A percentile compares a stretch with the other conserved stretches of the same genome.
Conservation (phyloP, 2,329 filamentous ascomycete genomes). For the Saccharata proteae region DNA sequence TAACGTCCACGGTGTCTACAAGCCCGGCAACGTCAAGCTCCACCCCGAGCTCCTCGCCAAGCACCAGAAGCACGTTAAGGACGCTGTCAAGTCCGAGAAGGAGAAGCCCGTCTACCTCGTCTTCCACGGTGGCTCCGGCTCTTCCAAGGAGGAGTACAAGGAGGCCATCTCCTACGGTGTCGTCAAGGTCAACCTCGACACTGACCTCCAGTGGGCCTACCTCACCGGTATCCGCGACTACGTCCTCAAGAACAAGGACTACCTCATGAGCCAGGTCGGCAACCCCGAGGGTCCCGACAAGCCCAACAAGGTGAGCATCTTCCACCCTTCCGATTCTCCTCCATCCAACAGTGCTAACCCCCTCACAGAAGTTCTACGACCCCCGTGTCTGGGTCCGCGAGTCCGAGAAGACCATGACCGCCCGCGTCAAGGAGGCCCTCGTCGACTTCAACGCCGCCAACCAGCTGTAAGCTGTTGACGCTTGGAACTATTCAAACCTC, state of each 20-base stretch:
- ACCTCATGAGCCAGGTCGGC: slow-evolving; percentile 73
- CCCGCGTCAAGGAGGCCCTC: slow-evolving; percentile 68
- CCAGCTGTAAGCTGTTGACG: slow-evolving; percentile 57
- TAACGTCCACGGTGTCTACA: slow-evolving; percentile 98
- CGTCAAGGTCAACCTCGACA: slow-evolving; percentile 99
- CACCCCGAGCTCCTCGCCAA: slow-evolving; percentile 92
- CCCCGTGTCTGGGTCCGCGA: slow-evolving; percentile 91
- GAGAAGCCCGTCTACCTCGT: slow-evolving; percentile 97
- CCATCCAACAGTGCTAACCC: too few species aligned
- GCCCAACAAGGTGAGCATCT: too few species aligned
- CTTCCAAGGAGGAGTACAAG: slow-evolving; percentile 77
- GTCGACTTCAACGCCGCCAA: slow-evolving; percentile 82
- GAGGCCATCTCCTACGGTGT: slow-evolving; percentile 88
- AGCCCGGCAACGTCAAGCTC: slow-evolving; percentile 92
- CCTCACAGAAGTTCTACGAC: slow-evolving; percentile 64
- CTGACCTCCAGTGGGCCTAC: slow-evolving; percentile 88
- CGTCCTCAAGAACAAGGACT: slow-evolving; percentile 88
- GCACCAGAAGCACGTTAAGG: slow-evolving; percentile 86
- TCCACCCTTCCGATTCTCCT: too few species aligned
- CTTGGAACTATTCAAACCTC: too few species aligned
- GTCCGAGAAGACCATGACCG: slow-evolving; percentile 93
- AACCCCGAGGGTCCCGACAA: slow-evolving; percentile 95
- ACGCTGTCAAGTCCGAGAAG: slow-evolving; percentile 58
- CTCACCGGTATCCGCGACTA: slow-evolving; percentile 87
- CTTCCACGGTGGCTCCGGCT: slow-evolving; percentile 97